phyloP scores from a whole-genome alignment of 2,329 filamentous ascomycete species.

The Pseudogymnoascus sp. region DNA sequence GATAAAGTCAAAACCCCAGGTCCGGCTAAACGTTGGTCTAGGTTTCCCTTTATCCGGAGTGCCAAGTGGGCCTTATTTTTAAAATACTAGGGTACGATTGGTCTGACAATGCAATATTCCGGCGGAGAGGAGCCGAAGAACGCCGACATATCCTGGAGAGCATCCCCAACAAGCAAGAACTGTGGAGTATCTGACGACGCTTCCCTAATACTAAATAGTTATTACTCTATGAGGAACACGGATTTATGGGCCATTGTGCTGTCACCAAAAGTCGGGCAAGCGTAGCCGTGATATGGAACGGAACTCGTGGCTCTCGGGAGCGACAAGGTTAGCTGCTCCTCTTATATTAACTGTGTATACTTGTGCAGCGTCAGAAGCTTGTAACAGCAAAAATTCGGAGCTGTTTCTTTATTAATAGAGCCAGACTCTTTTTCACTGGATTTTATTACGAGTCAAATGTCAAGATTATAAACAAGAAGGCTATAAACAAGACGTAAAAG shows the following conservation, averaged over 20 bases:
- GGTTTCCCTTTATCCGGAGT: neutral
- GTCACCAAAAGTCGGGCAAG: neutral
- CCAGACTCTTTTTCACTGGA: neutral
- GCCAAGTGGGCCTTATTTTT: slow-evolving; percentile 5
- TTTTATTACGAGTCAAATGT: neutral
- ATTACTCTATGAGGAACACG: neutral
- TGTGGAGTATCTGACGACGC: neutral
- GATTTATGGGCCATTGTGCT: neutral
- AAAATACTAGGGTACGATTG: slow-evolving; percentile 1
- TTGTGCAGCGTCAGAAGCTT: neutral
- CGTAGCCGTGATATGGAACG: neutral
- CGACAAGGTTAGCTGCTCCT: neutral
- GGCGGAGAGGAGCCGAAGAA: neutral
- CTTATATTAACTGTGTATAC: neutral
- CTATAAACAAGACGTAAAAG: neutral
- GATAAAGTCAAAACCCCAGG: neutral
- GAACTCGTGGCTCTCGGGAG: neutral
- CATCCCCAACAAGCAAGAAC: neutral
- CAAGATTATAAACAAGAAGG: neutral
- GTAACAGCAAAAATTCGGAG: neutral
- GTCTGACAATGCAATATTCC: neutral
- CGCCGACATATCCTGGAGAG: neutral
- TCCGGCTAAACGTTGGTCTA: neutral
- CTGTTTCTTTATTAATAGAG: neutral
- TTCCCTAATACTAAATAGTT: neutral